These are phyloP conservation scores for Aureobasidium zeae DNA, from an alignment of 2,329 filamentous ascomycete species.

Conservation along the genomic window DNA sequence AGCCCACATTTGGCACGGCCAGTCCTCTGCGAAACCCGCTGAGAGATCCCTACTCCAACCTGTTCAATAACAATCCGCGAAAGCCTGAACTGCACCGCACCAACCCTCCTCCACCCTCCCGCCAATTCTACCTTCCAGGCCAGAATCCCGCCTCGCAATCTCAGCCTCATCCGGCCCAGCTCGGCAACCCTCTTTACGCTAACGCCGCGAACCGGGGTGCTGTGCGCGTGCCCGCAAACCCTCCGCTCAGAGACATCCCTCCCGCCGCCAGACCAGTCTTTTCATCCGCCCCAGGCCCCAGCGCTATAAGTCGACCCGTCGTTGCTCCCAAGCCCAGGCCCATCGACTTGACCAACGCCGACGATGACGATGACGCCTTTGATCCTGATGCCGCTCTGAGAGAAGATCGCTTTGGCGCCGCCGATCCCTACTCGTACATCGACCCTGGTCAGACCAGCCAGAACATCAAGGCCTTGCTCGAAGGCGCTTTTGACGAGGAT, in stretches of 20 bases:
- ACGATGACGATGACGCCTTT: constrained; percentile 36
- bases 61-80: constrained; percentile 41
- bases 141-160: constrained; percentile 17
- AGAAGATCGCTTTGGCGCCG: constrained; percentile 43
- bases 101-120: constrained; percentile 9
- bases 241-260: constrained; percentile 37
- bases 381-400: constrained; percentile 39
- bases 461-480: constrained; percentile 72
- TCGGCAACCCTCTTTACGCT: constrained; percentile 6
- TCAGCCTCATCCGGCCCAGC: constrained; percentile 6
- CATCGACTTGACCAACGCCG: constrained; percentile 40
- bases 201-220: constrained; percentile 14
- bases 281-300: constrained; percentile 36
- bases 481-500: constrained; percentile 71
- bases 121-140: constrained; percentile 23
- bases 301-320: constrained; percentile 39
- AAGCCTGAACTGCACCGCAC: constrained; percentile 17
- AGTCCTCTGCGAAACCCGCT: constrained; percentile 46
- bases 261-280: constrained; percentile 45
- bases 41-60: constrained; percentile 30
- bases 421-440: constrained; percentile 52
- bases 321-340: constrained; percentile 28
- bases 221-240: constrained; percentile 42
- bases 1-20: constrained; percentile 49
- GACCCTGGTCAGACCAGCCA: constrained; percentile 63